Evolutionary conservation across 2,329 filamentous ascomycete genomes (phyloP).

Genomic region (Penicillium nordicum): DNA sequence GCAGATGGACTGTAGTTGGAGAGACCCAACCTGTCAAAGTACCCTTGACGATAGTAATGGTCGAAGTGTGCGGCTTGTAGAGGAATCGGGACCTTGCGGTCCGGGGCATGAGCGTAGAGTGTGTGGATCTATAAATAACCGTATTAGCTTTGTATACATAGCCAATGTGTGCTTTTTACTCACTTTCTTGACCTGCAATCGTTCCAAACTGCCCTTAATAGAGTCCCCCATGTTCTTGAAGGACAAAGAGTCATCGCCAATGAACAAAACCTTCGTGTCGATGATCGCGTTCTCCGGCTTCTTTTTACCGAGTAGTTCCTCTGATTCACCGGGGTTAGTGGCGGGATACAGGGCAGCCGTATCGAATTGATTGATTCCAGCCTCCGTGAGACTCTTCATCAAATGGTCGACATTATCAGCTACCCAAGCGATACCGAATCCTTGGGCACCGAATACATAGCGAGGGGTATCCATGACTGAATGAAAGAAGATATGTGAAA

Average conservation of each 20-base stretch:
- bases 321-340: background rate
- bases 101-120: slow-evolving; percentile 2
- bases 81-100: slow-evolving; percentile 1
- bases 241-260: background rate
- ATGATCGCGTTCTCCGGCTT: background rate
- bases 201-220: background rate
- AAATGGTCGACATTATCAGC: background rate
- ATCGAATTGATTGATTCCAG: background rate
- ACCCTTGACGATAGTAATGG: background rate
- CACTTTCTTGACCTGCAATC: background rate
- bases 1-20: slow-evolving; percentile 4
- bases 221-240: background rate
- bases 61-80: slow-evolving; percentile 4
- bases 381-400: background rate
- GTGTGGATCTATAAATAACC: background rate
- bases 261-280: slow-evolving; percentile 1
- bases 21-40: background rate
- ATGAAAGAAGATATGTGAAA: background rate
- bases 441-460: slow-evolving; percentile 2
- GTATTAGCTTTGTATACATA: background rate
- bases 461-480: background rate
- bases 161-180: accelerated
- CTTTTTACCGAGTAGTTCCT: background rate
- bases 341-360: slow-evolving; percentile 5
- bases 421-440: background rate